Evolutionary conservation across 495 filamentous ascomycete genomes (phyloP).

Genomic region (Zalerion maritima): DNA sequence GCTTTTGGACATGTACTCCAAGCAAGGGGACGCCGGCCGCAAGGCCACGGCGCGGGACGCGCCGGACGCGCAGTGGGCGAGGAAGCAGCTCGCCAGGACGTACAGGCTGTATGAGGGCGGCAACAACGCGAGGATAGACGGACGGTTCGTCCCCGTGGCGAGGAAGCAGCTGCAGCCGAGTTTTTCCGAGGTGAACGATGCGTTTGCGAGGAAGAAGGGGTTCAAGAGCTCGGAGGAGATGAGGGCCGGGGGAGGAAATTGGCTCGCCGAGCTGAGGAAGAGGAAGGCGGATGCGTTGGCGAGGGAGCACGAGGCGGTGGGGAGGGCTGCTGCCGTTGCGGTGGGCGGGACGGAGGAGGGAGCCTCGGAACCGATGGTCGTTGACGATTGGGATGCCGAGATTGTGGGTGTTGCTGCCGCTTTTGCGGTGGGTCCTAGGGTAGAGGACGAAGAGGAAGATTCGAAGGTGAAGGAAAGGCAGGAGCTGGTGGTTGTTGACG

Average conservation of each 20-base stretch:
- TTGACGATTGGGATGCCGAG: constrained; percentile 1
- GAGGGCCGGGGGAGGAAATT: constrained; percentile 18
- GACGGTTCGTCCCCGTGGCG: constrained; percentile 58
- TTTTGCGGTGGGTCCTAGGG: too few species aligned
- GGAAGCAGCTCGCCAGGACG: constrained; percentile 18
- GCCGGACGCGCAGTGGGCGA: constrained; percentile 6
- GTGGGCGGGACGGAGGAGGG: constrained; percentile 3
- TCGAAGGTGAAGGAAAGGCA: too few species aligned
- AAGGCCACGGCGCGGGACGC: constrained; percentile 4
- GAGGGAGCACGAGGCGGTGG: constrained; percentile 13
- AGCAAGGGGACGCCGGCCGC: constrained; percentile 27
- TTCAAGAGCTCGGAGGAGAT: constrained; percentile 30
- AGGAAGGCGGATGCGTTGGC: constrained; percentile 7
- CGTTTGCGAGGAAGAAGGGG: constrained; percentile 59
- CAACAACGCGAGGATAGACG: constrained; percentile 39
- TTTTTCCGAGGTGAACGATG: constrained; percentile 61
- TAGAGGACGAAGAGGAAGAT: too few species aligned
- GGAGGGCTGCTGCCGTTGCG: constrained; percentile 8
- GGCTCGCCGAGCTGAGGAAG: constrained; percentile 18
- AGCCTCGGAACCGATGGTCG: constrained; percentile 2
- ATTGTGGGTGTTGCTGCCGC: too few species aligned
- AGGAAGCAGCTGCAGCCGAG: constrained; percentile 45
- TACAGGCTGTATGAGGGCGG: constrained; percentile 61
- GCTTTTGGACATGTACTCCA: constrained; percentile 47
- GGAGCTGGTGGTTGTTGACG: too few species aligned